Base-by-base conservation (phyloP, 345 rosid genomes). In the Erucastrum elatum region DNA sequence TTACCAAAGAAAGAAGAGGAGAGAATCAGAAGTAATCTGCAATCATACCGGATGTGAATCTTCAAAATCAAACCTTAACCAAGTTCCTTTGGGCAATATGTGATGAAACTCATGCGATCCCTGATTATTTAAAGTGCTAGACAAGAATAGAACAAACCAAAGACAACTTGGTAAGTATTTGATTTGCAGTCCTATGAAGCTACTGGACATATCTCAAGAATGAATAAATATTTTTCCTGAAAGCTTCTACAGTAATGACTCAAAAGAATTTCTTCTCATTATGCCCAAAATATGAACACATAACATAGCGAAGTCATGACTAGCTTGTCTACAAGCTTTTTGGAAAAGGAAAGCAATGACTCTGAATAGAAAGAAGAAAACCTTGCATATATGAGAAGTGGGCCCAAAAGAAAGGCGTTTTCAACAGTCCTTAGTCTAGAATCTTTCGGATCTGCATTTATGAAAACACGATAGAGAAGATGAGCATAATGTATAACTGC, bases 381-480 rank as follows among this genome's bases (percentile, higher is more conserved):
- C 97, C 98, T 94, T 63, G 93, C 82, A 84, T 79, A 70, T 70
- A 92, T 82, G 59, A 94, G 82, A 80, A 90, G 84, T 0, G 98
- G 83, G 33, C 98, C 98, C 90, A 94, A 76, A 25, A 94, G 85
- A 86, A 94, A 94, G 64, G 90, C 90, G 63, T 82, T 92, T 79
- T 92, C 98, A 77, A 87, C 64, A 49, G 81, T 86, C 86, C 97
- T 85, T 68, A 94, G 81, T 17, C 82, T 80, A 53, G 83, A 86
- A 85, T 92, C 98, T 89, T 87, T 82, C 16, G 92, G 76, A 80
- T 94, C 97, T 94, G 84, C 87, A 86, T 2, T 66, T 44, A 66
- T 9, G 62, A 81, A 60, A 37, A 75, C 56, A 9, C 27, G 33
- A 58, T 25, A 59, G 37, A 15, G 60, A 60, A 76, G 46, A 66